phyloP scores from a whole-genome alignment of 164 flowering plant species.

The Magnolia officinalis region DNA sequence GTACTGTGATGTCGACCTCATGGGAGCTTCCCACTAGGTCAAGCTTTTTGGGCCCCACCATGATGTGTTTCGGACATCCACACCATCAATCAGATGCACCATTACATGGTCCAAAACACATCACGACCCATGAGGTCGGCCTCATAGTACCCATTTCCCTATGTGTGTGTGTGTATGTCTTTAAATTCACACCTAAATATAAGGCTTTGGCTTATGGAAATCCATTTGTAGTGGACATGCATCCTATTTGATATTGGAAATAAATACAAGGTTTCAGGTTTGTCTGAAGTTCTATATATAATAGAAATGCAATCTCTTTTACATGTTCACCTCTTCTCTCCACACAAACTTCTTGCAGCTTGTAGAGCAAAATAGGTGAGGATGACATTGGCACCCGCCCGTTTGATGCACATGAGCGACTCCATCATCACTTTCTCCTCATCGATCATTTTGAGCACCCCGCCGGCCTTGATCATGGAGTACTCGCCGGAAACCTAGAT shows the following conservation, averaged over 20 bases:
- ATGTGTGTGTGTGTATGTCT: too few species aligned
- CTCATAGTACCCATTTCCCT: too few species aligned
- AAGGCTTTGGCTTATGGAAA: background rate
- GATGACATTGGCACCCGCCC: constrained; percentile 94
- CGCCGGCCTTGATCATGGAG: constrained; percentile 95
- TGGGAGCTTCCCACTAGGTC: too few species aligned
- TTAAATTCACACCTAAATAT: background rate
- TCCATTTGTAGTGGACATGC: background rate
- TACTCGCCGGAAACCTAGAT: constrained; percentile 92
- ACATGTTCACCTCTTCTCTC: constrained; percentile 57
- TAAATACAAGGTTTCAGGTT: background rate
- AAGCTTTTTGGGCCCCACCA: too few species aligned
- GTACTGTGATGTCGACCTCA: too few species aligned
- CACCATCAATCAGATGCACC: too few species aligned
- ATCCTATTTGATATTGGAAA: background rate
- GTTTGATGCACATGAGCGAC: constrained; percentile 80
- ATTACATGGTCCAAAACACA: too few species aligned
- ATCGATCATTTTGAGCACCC: constrained; percentile 84
- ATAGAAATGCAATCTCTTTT: background rate
- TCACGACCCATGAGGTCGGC: too few species aligned
- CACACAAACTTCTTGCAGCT: constrained; percentile 79
- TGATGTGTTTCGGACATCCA: too few species aligned
- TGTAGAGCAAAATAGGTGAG: constrained; percentile 88
- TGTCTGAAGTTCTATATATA: background rate
- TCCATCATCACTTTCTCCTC: constrained; percentile 96